Evolutionary conservation across 495 filamentous ascomycete genomes (phyloP), one percentile per base, ranked within the genome.

Genomic region (Cladorrhinum samala): DNA sequence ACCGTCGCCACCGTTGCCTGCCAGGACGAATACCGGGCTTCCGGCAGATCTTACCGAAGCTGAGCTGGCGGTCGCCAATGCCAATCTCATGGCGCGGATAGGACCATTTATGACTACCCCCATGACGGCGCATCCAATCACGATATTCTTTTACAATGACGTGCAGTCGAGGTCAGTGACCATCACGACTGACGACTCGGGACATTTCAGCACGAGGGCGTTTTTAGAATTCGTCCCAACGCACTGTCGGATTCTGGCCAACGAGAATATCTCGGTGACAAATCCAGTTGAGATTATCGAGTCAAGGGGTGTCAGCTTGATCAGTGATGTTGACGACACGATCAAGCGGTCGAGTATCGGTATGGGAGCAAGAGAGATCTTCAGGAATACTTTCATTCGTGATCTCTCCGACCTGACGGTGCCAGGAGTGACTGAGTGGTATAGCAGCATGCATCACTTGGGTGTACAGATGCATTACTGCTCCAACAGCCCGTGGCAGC

Each of bases 261-360:
- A 84, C 16, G 91, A 96, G 67, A 79, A 84, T 36, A 75, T 99
- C 4, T 95, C 91, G 9, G 83, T 81, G 7, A 85, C 83, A 1
- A 84, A 89, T 55, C 78, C 83, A 13, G 77, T 97, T 33, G 73
- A 81, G 37, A 74, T 95, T 23, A 88, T 86, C 16, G 86, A 94
- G 49, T 78, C 87, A 0, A 73, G 67, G n/a, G 93, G 93, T 19
- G 77, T 99, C 56, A 96, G 91, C 63, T 51, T 99, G 49, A 96
- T 99, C 62, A 96, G 89, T 63, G 93, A 99, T 60, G 91, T 99
- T 53, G 93, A 99, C 63, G 93, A 99, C 68, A 99, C 93, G 0
- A 86, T 99, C 54, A 99, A 99, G 65, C 89, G 90, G 59, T 96
- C 94, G 2, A 93, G 88, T 13, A 93, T 99, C 57, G 75, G 79